Evolutionary conservation across 371 early-diverging fungal species (phyloP), one percentile per base, ranked within the genome.

Genomic region (Haplosporangium sp.): DNA sequence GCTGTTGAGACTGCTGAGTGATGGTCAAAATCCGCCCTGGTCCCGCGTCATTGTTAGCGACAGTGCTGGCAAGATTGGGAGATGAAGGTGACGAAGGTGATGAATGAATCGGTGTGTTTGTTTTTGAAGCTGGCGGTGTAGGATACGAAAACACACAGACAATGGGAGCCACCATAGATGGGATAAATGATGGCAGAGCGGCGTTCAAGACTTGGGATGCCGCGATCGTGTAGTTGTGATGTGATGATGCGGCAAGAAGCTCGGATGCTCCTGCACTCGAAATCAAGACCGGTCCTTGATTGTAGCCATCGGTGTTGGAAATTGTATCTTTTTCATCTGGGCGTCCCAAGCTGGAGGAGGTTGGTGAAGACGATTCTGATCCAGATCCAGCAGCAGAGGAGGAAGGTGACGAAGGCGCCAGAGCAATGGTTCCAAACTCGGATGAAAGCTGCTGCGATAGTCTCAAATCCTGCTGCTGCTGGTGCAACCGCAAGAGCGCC

Each of bases 121-220:
- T 29, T 16, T 64, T 69, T 12, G 75, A 56, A 0, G 51, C n/a
- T 12, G 77, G 51, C 18, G 77, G 67, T 8, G 67, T 48, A 14
- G 72, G 77, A 46, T 77, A 77, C 0, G 77, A 71, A 29, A 77
- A 77, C 20, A 77, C 77, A 29, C 77, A 77, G 41, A 77, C 77
- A 37, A 77, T 70, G n/a, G 77, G 77, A 1, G 77, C 72, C 18
- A 77, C 77, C 70, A 76, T 64, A 37, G 77, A 71, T 0, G 77
- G 77, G 38, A 77, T 56, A 45, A 77, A 71, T 21, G 77, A 77
- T 5, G 77, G 76, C 6, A 77, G 46, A 23, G 77, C 71, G 0
- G 77, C 77, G 6, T 14, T 45, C 40, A 77, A 47, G 5, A 77
- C 77, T 37, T 67, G 67, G 14, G 77, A 60, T 5, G 67, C 71